These are phyloP conservation scores for Xerocomellus intermedius DNA, from an alignment of 768 basidiomycete genomes.

Conservation along the genomic window DNA sequence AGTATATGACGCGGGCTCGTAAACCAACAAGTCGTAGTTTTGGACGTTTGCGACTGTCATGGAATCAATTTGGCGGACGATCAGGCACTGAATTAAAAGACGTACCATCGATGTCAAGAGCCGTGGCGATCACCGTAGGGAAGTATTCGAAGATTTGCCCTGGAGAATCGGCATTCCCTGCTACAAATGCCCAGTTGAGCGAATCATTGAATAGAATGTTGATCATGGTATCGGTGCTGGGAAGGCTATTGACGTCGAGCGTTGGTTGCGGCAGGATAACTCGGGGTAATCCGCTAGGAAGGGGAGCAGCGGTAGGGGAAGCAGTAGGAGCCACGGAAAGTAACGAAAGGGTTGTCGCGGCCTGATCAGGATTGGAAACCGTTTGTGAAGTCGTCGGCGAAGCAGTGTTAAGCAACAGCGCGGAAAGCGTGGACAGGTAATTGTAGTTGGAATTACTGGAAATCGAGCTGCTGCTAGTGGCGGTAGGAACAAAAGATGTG, in stretches of 20 bases:
- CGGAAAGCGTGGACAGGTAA: slow-evolving; percentile 34
- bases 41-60: slow-evolving; percentile 36
- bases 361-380: slow-evolving; percentile 40
- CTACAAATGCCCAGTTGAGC: slow-evolving; percentile 73
- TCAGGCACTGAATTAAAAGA: slow-evolving; percentile 5
- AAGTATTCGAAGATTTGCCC: slow-evolving; percentile 78
- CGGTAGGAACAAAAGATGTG: slow-evolving; percentile 4
- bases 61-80: slow-evolving; percentile 31
- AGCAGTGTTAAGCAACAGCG: slow-evolving; percentile 32
- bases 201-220: slow-evolving; percentile 59
- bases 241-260: slow-evolving; percentile 30
- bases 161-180: slow-evolving; percentile 50
- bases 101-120: slow-evolving; percentile 46
- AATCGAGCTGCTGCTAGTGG: slow-evolving; percentile 15
- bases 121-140: slow-evolving; percentile 48
- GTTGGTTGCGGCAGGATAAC: slow-evolving; percentile 50
- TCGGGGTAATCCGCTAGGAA: slow-evolving; percentile 61
- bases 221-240: slow-evolving; percentile 47
- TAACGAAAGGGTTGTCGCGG: slow-evolving; percentile 29
- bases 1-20: slow-evolving; percentile 56
- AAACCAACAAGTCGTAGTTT: slow-evolving; percentile 66
- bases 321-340: slow-evolving; percentile 21
- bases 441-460: slow-evolving; percentile 28
- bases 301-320: slow-evolving; percentile 30
- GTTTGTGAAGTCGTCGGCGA: slow-evolving; percentile 24